phyloP scores from a whole-genome alignment of 1,284 basidiomycete genomes.

The Cryptococcus sp. region DNA sequence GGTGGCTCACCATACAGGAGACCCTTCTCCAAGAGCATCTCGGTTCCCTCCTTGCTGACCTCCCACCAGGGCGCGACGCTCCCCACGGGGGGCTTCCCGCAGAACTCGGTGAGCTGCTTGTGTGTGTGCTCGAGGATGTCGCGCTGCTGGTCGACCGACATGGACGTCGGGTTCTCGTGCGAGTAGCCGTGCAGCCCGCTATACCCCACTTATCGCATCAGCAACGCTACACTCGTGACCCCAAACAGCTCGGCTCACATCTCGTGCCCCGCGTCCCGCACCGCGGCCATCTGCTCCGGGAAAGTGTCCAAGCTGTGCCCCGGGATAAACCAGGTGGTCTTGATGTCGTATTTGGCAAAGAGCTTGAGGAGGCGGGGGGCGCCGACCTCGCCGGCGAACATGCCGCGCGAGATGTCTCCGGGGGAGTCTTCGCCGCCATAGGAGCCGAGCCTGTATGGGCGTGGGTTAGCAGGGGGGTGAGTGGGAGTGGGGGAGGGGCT shows the following conservation, averaged over 20 bases:
- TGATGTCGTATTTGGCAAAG: conserved; percentile 68
- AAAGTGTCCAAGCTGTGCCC: conserved; percentile 52
- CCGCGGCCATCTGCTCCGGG: conserved; percentile 48
- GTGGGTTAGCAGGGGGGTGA: neutral
- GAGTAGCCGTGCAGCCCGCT: conserved; percentile 69
- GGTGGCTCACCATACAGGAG: conserved; percentile 62
- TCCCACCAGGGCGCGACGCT: conserved; percentile 78
- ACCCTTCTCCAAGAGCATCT: conserved; percentile 68
- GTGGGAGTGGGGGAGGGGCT: conserved; percentile 5
- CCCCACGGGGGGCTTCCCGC: conserved; percentile 62
- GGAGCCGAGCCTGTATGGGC: conserved; percentile 42
- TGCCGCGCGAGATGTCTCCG: conserved; percentile 49
- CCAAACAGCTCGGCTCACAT: conserved; percentile 31
- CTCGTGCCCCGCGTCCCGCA: conserved; percentile 52
- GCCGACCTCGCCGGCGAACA: conserved; percentile 65
- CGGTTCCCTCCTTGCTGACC: conserved; percentile 63
- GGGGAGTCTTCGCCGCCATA: conserved; percentile 51
- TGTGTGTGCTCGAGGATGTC: conserved; percentile 69
- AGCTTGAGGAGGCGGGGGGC: conserved; percentile 64
- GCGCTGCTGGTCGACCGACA: conserved; percentile 65
- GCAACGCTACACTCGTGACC: too few relatives aligned
- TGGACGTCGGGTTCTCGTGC: conserved; percentile 66
- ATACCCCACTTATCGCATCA: too few relatives aligned
- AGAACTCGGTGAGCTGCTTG: conserved; percentile 65
- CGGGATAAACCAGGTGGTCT: conserved; percentile 68